Percentiles rank a stretch among this genome's conserved stretches.
These are phyloP conservation scores for Cruciata laevipes DNA, from an alignment of 257 asterid species.

Conservation along the genomic window DNA sequence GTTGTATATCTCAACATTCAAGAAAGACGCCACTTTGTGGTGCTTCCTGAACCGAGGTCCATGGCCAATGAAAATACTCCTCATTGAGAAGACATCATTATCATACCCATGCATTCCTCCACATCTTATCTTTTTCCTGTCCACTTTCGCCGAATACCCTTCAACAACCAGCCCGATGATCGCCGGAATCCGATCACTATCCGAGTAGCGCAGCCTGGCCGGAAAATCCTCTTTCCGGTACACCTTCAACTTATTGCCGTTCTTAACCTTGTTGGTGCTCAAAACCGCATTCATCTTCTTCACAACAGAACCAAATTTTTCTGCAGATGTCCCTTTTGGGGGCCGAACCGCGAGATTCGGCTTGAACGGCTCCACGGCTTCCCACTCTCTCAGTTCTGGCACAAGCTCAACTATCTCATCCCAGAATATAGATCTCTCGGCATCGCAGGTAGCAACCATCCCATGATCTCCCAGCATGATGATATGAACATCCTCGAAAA, in stretches of 20 bases:
- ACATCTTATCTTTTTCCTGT: constrained; percentile 33
- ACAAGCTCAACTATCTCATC: constrained; percentile 51
- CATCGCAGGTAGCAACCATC: constrained; percentile 65
- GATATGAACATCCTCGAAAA: background rate
- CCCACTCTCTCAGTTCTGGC: constrained; percentile 44
- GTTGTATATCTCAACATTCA: constrained; percentile 60
- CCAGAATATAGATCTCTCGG: constrained; percentile 36
- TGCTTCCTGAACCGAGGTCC: constrained; percentile 58
- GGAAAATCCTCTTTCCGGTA: constrained; percentile 63
- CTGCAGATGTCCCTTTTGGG: constrained; percentile 21
- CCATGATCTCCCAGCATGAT: constrained; percentile 35
- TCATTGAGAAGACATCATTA: constrained; percentile 59
- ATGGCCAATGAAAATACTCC: constrained; percentile 55
- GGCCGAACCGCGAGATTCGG: constrained; percentile 55
- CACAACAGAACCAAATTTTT: constrained; percentile 26
- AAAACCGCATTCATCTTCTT: constrained; percentile 51
- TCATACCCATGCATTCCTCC: constrained; percentile 80
- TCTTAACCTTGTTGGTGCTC: constrained; percentile 36
- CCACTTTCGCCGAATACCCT: constrained; percentile 48
- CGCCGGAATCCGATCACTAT: constrained; percentile 49
- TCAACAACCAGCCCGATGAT: constrained; percentile 49
- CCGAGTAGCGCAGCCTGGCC: constrained; percentile 45
- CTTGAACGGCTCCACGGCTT: constrained; percentile 31
- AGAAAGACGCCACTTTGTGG: constrained; percentile 52
- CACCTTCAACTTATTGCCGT: constrained; percentile 51